A percentile compares a stretch with the other conserved stretches of the same genome.
These are phyloP conservation scores for Alternaria brassicicola DNA, from an alignment of 2,329 filamentous ascomycete genomes.

Conservation along the genomic window DNA sequence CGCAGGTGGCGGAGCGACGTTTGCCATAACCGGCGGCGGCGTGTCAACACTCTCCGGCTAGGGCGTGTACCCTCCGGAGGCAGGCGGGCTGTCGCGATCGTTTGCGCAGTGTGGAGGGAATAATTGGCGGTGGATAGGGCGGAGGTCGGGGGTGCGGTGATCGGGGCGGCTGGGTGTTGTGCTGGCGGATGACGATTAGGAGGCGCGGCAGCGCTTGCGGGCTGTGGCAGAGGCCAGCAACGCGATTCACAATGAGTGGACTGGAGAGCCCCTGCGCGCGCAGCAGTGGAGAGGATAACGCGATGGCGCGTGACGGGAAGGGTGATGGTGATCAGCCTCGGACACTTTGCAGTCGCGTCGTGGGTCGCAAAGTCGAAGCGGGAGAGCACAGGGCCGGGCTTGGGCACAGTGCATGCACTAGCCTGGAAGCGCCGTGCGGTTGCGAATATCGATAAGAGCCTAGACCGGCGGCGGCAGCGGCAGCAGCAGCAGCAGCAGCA, in stretches of 20 bases:
- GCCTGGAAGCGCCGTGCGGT: conserved; percentile 3
- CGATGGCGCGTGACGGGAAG: conserved; percentile 19
- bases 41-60: conserved; percentile 37
- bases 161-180: conserved; percentile 18
- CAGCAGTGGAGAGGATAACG: conserved; percentile 5
- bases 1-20: conserved; percentile 50
- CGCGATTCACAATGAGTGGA: conserved; percentile 2
- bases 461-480: conserved; percentile 9
- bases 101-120: conserved; percentile 27
- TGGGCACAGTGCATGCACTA: conserved; percentile 16
- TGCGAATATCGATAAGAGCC: conserved; percentile 29
- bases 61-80: conserved; percentile 28
- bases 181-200: conserved; percentile 26
- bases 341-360: conserved; percentile 27
- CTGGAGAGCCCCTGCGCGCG: conserved; percentile 5
- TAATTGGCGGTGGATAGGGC: conserved; percentile 20
- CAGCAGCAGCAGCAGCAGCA: neutral
- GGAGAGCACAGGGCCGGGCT: conserved; percentile 18
- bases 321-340: conserved; percentile 31
- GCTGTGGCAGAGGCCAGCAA: conserved; percentile 11
- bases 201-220: conserved; percentile 17
- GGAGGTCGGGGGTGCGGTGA: conserved; percentile 21
- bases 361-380: conserved; percentile 20
- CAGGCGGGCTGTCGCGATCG: conserved; percentile 36
- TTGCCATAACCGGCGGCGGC: conserved; percentile 15